Evolutionary conservation across 179 eudicot genomes (phyloP), one percentile per base, ranked within the genome.

Genomic region (Pouteria campechiana): DNA sequence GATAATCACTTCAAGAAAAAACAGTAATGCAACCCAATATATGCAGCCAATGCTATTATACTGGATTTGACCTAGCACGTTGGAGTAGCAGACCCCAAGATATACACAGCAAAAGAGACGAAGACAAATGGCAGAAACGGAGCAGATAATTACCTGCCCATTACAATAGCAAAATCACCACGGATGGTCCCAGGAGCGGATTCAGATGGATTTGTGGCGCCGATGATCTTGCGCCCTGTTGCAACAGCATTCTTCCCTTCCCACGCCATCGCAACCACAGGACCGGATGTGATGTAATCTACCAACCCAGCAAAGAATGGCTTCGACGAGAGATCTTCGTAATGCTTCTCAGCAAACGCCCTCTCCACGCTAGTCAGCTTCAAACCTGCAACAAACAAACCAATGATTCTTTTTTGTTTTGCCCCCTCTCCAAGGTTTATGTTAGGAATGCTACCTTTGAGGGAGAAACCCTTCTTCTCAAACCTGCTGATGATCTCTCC

Each of bases 131-230:
- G 17, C 22, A 3, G 4, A 31, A 33, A 17, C 17, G 41, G 70
- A n/a, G n/a, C n/a, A n/a, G n/a, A n/a, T n/a, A n/a, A n/a, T n/a
- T n/a, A n/a, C 97, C 97, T 74, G 79, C 98, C 97, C 41, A 90
- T 79, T 53, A 78, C 95, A 20, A 90, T 65, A 36, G 98, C 98
- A 19, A 60, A 86, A 60, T 90, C 97, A 12, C 95, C 98, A 59
- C 98, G 98, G 68, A 90, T 90, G 41, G 98, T 90, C 10, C 98
- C 95, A 7, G 98, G 95, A 50, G 82, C 95, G 9, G 98, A 90
- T 13, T 80, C 90, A 19, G 81, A 57, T 15, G 98, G 98, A 77
- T 90, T 90, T 38, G 98, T 90, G 29, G 95, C 98, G 37, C 98
- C 98, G 35, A 85, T 90, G 37, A 90, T 74, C 77, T 78, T 90